phyloP scores from a whole-genome alignment of 2,329 filamentous ascomycete genomes.

The Sphaerostilbella broomeana region DNA sequence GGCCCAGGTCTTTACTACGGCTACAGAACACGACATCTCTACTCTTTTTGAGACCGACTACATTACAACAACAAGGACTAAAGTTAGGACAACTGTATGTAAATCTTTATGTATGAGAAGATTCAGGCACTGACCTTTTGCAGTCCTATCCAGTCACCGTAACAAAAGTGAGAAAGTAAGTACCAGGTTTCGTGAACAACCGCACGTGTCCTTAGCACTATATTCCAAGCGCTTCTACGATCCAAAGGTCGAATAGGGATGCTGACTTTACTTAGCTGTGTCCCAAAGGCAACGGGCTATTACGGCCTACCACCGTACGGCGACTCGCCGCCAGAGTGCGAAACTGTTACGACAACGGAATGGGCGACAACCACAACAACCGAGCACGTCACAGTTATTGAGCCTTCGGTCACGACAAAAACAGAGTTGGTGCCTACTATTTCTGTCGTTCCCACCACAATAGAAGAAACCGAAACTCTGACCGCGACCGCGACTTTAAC shows the following conservation, averaged over 20 bases:
- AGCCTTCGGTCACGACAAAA: conserved; percentile 12
- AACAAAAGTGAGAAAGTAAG: conserved; percentile 15
- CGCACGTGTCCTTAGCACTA: background rate
- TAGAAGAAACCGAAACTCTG: background rate
- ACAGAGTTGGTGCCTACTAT: conserved; percentile 12
- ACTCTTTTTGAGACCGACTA: conserved; percentile 18
- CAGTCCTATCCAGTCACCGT: conserved; percentile 21
- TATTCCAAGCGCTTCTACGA: too few relatives aligned
- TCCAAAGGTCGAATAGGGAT: background rate
- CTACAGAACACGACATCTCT: conserved; percentile 15
- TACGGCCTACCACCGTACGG: background rate
- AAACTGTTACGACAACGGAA: conserved; percentile 17
- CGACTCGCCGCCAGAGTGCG: conserved; percentile 7
- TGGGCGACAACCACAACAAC: conserved; percentile 19
- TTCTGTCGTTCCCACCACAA: background rate
- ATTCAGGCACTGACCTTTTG: conserved; percentile 1
- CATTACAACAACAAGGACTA: conserved; percentile 15
- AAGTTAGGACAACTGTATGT: conserved; percentile 15
- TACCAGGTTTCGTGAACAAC: background rate
- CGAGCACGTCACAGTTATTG: conserved; percentile 10
- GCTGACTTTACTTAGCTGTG: conserved; percentile 9
- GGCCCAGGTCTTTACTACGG: conserved; percentile 14
- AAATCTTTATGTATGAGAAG: background rate
- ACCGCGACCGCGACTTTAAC: too few relatives aligned
- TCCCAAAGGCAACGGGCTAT: conserved; percentile 1